These are phyloP conservation scores for Globisporangium parvum DNA, from an alignment of 352 stramenopile species.

Conservation along the genomic window DNA sequence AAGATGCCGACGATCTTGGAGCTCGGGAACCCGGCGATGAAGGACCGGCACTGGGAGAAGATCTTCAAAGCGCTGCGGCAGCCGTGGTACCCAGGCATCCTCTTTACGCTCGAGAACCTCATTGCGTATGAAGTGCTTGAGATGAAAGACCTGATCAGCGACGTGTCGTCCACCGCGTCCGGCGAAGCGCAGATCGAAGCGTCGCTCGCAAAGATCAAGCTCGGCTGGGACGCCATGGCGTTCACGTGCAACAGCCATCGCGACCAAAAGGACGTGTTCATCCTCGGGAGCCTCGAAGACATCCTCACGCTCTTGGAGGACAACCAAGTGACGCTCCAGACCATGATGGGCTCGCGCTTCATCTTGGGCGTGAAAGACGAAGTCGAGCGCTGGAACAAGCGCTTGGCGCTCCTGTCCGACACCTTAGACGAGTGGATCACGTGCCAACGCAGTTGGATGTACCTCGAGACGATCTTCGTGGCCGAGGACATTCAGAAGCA, in stretches of 20 bases:
- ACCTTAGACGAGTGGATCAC: slow-evolving; percentile 84
- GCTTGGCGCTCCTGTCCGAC: slow-evolving; percentile 75
- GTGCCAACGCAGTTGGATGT: slow-evolving; percentile 86
- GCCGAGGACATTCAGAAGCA: slow-evolving; percentile 88
- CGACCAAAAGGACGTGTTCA: slow-evolving; percentile 85
- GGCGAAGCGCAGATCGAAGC: slow-evolving; percentile 89
- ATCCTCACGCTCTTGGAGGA: slow-evolving; percentile 88
- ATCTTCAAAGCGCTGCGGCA: slow-evolving; percentile 89
- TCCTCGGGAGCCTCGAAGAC: slow-evolving; percentile 88
- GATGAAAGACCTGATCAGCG: slow-evolving; percentile 83
- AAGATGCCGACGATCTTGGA: slow-evolving; percentile 90
- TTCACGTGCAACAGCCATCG: slow-evolving; percentile 84
- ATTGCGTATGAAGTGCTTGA: slow-evolving; percentile 84
- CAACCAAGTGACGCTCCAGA: slow-evolving; percentile 89
- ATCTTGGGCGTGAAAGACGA: slow-evolving; percentile 90
- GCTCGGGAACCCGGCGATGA: slow-evolving; percentile 88
- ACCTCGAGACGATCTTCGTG: slow-evolving; percentile 87
- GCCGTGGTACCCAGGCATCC: slow-evolving; percentile 84
- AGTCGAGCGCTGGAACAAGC: slow-evolving; percentile 88
- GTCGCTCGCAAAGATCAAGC: slow-evolving; percentile 84
- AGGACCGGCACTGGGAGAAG: slow-evolving; percentile 93
- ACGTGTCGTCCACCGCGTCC: slow-evolving; percentile 82
- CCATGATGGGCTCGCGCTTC: slow-evolving; percentile 91
- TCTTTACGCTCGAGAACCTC: slow-evolving; percentile 87
- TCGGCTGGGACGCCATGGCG: slow-evolving; percentile 83